Conservation (phyloP, 2,329 filamentous ascomycete genomes). For the Colletotrichum brevisporum region DNA sequence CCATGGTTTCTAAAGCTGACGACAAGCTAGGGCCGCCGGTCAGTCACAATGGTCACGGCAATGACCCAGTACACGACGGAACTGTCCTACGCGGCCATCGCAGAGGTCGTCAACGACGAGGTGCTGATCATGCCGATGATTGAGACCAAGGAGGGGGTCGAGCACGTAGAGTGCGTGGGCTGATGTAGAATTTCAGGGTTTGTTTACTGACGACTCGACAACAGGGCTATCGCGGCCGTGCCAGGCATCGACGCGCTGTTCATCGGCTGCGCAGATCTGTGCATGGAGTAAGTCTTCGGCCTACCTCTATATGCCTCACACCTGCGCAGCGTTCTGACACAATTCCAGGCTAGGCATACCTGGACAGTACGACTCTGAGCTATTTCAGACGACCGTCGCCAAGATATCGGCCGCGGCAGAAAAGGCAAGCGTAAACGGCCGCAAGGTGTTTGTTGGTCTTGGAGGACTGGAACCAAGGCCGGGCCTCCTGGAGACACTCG, state of each 20-base stretch:
- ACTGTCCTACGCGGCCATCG: conserved; percentile 29
- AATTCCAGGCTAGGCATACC: conserved; percentile 17
- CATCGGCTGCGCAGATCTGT: conserved; percentile 32
- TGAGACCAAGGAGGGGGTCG: conserved; percentile 22
- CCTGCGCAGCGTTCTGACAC: background rate
- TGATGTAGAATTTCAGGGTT: accelerated
- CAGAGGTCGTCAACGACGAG: conserved; percentile 27
- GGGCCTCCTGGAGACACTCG: conserved; percentile 20
- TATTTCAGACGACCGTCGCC: conserved; percentile 14
- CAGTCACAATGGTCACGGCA: conserved; percentile 32
- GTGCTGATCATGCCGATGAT: conserved; percentile 34
- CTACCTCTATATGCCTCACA: too few relatives aligned
- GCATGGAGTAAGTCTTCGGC: conserved; percentile 13
- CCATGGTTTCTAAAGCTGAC: background rate
- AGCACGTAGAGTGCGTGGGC: conserved; percentile 21
- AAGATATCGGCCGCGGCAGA: conserved; percentile 24
- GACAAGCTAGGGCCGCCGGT: conserved; percentile 19
- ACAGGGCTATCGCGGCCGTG: conserved; percentile 24
- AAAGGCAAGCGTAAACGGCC: conserved; percentile 22
- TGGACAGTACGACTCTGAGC: conserved; percentile 20
- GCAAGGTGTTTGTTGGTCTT: conserved; percentile 23
- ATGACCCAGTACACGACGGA: conserved; percentile 29
- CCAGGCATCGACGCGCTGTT: conserved; percentile 23
- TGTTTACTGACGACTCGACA: background rate
- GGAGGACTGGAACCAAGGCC: conserved; percentile 30